Percentiles rank a stretch among this genome's conserved stretches.
phyloP scores from a whole-genome alignment of 208 protist genomes.

The Wallacemonas collosoma region DNA sequence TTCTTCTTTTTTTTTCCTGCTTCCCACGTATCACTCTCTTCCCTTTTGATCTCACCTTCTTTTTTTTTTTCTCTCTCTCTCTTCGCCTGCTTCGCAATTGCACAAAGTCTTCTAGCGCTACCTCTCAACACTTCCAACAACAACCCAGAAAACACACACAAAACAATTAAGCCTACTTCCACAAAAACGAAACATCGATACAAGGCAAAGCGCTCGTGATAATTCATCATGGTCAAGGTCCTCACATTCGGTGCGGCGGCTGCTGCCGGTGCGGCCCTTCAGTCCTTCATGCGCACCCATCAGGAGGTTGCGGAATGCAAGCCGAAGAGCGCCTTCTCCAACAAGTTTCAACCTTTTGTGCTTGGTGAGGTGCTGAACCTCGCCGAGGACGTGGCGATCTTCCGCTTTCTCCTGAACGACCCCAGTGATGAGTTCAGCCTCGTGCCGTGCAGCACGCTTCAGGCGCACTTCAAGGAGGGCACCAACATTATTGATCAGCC shows the following conservation, averaged over 20 bases:
- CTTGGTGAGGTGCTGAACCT: constrained; percentile 88
- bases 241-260: constrained; percentile 57
- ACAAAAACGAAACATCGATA: background rate
- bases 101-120: too few relatives aligned
- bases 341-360: constrained; percentile 79
- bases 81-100: background rate
- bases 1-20: too few relatives aligned
- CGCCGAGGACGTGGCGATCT: constrained; percentile 85
- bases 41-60: background rate
- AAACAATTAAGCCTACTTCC: background rate
- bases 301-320: constrained; percentile 46
- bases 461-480: constrained; percentile 83
- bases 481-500: constrained; percentile 80
- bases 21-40: too few relatives aligned
- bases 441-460: constrained; percentile 78
- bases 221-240: constrained; percentile 41
- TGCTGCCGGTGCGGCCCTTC: constrained; percentile 58
- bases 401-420: constrained; percentile 82
- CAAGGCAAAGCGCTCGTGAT: too few relatives aligned
- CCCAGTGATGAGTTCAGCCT: constrained; percentile 72
- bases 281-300: constrained; percentile 53
- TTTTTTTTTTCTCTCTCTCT: constrained; percentile 17
- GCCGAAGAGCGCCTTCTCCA: constrained; percentile 45
- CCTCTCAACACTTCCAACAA: too few relatives aligned
- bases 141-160: too few relatives aligned